Conservation (phyloP, 768 basidiomycete species). For the Phlebiopsis gigantea region DNA sequence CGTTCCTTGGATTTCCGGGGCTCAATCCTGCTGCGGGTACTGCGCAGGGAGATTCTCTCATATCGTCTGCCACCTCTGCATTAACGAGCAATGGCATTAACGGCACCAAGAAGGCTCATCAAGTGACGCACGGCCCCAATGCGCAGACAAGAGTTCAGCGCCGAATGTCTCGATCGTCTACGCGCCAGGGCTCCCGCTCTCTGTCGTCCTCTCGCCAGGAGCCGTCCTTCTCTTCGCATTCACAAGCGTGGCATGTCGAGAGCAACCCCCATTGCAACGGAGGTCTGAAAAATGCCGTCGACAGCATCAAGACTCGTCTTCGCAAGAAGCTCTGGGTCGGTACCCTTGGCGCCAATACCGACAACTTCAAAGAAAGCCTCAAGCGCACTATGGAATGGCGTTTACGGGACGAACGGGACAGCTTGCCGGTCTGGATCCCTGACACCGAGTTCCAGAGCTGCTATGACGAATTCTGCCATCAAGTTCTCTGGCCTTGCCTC, state of each 20-base stretch:
- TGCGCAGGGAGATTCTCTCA: conserved; percentile 19
- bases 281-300: conserved; percentile 76
- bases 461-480: conserved; percentile 87
- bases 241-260: conserved; percentile 39
- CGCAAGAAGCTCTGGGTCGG: conserved; percentile 60
- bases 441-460: conserved; percentile 72
- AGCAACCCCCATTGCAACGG: conserved; percentile 78
- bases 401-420: conserved; percentile 35
- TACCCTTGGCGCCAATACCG: conserved; percentile 68
- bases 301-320: conserved; percentile 51
- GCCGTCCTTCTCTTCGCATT: conserved; percentile 23
- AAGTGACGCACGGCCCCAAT: conserved; percentile 37
- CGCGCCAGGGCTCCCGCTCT: conserved; percentile 15
- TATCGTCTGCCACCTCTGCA: conserved; percentile 10
- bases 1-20: conserved; percentile 41
- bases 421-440: conserved; percentile 72
- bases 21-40: conserved; percentile 14
- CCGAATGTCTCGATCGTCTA: conserved; percentile 15
- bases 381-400: conserved; percentile 50
- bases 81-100: conserved; percentile 1
- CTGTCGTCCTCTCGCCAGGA: conserved; percentile 32
- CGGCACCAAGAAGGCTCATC: conserved; percentile 31
- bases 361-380: conserved; percentile 52
- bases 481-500: conserved; percentile 84
- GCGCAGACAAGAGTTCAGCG: conserved; percentile 22